Conservation (phyloP, 495 filamentous ascomycete species). For the Jackrogersella multiformis region DNA sequence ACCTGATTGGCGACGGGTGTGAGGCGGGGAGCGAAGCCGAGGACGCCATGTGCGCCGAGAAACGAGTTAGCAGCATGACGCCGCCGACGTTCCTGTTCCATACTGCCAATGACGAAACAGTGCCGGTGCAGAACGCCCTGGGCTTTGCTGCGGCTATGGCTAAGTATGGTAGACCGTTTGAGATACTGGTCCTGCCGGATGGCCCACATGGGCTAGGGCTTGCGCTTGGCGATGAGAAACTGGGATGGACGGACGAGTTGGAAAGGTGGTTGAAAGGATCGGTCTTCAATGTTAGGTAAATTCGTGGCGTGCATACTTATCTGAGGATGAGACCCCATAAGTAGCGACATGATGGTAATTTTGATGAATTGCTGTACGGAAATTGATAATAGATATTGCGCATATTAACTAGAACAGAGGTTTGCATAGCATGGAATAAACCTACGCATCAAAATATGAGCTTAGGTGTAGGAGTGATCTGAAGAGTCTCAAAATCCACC, state of each 20-base stretch:
- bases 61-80: constrained; percentile 10
- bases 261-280: constrained; percentile 22
- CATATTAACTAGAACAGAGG: too few relatives aligned
- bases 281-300: not conserved
- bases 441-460: too few relatives aligned
- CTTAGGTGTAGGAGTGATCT: too few relatives aligned
- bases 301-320: not conserved
- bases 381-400: too few relatives aligned
- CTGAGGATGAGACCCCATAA: not conserved
- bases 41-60: constrained; percentile 23
- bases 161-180: constrained; percentile 4
- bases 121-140: constrained; percentile 25
- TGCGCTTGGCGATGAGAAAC: not conserved
- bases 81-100: constrained; percentile 35
- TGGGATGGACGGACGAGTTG: constrained; percentile 16
- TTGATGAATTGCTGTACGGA: too few relatives aligned
- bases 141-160: constrained; percentile 21
- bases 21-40: constrained; percentile 3
- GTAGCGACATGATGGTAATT: too few relatives aligned
- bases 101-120: constrained; percentile 22
- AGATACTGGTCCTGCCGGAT: constrained; percentile 13
- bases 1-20: constrained; percentile 15
- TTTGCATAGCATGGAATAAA: too few relatives aligned
- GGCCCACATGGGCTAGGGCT: constrained; percentile 27
- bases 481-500: too few relatives aligned